Base-by-base conservation (phyloP, 371 early-diverging fungal species). In the Mucor mucedo region DNA sequence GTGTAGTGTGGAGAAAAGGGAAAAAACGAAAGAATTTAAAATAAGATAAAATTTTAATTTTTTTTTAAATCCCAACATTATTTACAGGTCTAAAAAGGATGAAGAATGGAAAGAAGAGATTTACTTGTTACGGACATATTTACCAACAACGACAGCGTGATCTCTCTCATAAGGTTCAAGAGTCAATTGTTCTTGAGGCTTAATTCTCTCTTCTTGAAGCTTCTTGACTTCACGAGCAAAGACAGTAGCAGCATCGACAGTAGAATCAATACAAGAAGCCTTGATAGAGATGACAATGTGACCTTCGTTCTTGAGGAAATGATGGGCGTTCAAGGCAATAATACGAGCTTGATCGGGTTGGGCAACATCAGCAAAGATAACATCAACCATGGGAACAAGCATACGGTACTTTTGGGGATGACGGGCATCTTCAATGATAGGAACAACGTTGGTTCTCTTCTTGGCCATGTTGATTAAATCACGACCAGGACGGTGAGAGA, bases 321-420 rank as follows among this genome's bases (percentile, higher is more conserved):
- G 89, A 79, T 99, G 97, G 40, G 99, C 94, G 85, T 99, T 99
- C 73, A 99, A 85, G 58, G 98, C 92, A 73, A 99, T 94, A 78
- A 99, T 99, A 90, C 99, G 95, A 4, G 99, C 98, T 88, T 99
- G 99, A 84, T 99, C 99, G 58, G 99, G 99, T 81, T 99, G 99
- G 38, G 99, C 99, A 71, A 99, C 99, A 89, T 99, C 99, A 50
- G 99, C 99, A 84, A 99, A 99, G 66, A 99, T 93, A 33, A 95
- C 95, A 87, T 99, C 99, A 38, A 99, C 99, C 95, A 99, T 98
- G 48, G 95, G 95, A 52, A 99, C 97, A 55, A 99, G 88, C 99
- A 99, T 99, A 85, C 99, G 95, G 88, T 99, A 99, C 85, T 98
- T 99, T 85, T 97, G 94, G 60, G 99, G 99, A 79, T 98, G 95